Percentiles rank a stretch among this genome's conserved stretches.
These are phyloP conservation scores for Exophiala sideris DNA, from an alignment of 2,329 filamentous ascomycete genomes.

Conservation along the genomic window DNA sequence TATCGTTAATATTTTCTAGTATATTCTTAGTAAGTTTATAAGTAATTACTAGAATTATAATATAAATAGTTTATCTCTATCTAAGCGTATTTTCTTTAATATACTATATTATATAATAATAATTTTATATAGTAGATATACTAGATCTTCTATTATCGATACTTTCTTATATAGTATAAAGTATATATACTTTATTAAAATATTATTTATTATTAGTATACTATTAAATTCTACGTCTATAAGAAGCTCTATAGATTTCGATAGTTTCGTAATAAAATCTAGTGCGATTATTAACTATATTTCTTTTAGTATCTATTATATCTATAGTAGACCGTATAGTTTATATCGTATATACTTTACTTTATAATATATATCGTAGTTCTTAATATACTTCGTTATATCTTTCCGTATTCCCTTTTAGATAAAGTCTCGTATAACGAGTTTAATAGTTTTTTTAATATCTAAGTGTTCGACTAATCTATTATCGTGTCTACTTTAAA, in stretches of 20 bases:
- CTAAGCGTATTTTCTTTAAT: neutral
- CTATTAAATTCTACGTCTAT: constrained; percentile 1
- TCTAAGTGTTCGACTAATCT: constrained; percentile 1
- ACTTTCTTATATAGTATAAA: neutral
- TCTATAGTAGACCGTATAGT: too few species aligned
- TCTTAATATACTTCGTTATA: too few species aligned
- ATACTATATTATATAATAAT: neutral
- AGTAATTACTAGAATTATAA: neutral
- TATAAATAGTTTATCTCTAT: constrained; percentile 1
- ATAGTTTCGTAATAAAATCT: too few species aligned
- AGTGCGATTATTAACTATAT: too few species aligned
- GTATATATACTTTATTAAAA: neutral
- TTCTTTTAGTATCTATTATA: too few species aligned
- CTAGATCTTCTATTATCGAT: neutral
- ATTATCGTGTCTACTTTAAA: neutral
- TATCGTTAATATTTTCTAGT: constrained; percentile 10
- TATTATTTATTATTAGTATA: neutral
- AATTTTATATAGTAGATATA: neutral
- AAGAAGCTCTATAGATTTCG: constrained; percentile 5
- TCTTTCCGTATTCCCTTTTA: too few species aligned
- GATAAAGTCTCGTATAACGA: too few species aligned
- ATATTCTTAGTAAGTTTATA: neutral
- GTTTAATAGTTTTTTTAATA: too few species aligned
- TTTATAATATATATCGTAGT: too few species aligned
- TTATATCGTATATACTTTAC: too few species aligned